Conservation (phyloP, 2,329 filamentous ascomycete genomes). For the Diplodia mutila region DNA sequence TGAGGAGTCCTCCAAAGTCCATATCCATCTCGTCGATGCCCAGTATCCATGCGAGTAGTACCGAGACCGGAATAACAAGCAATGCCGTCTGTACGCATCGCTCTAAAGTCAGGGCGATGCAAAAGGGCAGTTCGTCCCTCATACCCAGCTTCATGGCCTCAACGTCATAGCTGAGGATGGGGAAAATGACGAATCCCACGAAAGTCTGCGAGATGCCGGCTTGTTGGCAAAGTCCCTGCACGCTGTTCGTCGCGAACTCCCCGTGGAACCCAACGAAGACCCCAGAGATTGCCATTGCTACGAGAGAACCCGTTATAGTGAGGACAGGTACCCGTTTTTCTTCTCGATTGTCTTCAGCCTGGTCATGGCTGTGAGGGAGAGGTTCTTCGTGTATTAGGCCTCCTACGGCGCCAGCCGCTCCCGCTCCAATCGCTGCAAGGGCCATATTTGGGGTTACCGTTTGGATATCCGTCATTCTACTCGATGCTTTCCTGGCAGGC, state of each 20-base stretch:
- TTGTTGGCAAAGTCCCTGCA: constrained; percentile 40
- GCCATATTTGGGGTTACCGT: constrained; percentile 57
- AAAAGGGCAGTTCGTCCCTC: constrained; percentile 70
- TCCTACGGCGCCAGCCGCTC: constrained; percentile 53
- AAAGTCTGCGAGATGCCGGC: constrained; percentile 59
- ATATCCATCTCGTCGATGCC: not conserved
- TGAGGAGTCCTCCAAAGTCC: not conserved
- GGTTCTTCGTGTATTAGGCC: constrained; percentile 54
- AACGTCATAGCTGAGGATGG: constrained; percentile 53
- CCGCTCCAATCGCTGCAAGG: too few relatives aligned
- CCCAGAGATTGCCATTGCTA: constrained; percentile 71
- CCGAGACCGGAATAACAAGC: constrained; percentile 63
- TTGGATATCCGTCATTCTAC: constrained; percentile 45
- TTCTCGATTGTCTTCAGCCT: constrained; percentile 59
- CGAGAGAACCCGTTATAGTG: constrained; percentile 70
- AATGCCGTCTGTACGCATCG: constrained; percentile 68
- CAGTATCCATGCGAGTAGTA: constrained; percentile 61
- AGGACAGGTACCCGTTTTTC: constrained; percentile 76
- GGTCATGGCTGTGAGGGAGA: constrained; percentile 41
- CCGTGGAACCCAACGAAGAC: constrained; percentile 78
- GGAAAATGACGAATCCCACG: constrained; percentile 65
- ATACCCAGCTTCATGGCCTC: constrained; percentile 59
- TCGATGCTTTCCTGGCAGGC: too few relatives aligned
- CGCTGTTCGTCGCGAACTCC: constrained; percentile 66
- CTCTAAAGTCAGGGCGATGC: constrained; percentile 66